phyloP scores from a whole-genome alignment of 2,329 filamentous ascomycete species.

The Diaporthe aspalathi region DNA sequence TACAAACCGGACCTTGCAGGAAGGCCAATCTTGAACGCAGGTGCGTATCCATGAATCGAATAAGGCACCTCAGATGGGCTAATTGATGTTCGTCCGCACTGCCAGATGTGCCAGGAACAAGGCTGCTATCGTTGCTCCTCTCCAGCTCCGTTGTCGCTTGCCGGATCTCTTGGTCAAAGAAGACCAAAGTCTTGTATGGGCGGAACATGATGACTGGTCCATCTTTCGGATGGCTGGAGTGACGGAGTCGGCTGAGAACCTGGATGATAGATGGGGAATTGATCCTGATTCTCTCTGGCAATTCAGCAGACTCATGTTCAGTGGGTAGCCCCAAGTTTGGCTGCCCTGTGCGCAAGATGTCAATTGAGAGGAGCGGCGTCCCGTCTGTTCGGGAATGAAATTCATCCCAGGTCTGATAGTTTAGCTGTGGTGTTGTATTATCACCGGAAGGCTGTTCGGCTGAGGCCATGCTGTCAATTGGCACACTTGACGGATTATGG shows the following conservation, averaged over 20 bases:
- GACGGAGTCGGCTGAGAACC: not conserved
- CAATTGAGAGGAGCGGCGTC: not conserved
- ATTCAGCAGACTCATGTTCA: not conserved
- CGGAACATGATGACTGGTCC: not conserved
- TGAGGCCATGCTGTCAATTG: not conserved
- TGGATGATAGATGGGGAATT: not conserved
- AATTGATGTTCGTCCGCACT: not conserved
- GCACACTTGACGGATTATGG: not conserved
- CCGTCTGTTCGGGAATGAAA: not conserved
- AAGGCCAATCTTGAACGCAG: not conserved
- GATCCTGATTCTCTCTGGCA: not conserved
- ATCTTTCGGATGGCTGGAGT: not conserved
- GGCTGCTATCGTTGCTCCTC: not conserved
- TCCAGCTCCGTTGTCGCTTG: not conserved
- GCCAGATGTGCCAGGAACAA: no score
- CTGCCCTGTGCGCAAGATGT: not conserved
- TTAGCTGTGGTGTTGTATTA: not conserved
- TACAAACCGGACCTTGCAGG: not conserved
- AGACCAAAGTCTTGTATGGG: not conserved
- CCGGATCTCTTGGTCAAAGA: not conserved
- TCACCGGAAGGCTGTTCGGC: not conserved
- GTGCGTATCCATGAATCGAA: not conserved
- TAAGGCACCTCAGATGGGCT: not conserved
- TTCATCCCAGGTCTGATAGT: not conserved
- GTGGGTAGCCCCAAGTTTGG: rapidly evolving